These are phyloP conservation scores for Millerozyma miso DNA, from an alignment of 805 yeast species.

Conservation along the genomic window DNA sequence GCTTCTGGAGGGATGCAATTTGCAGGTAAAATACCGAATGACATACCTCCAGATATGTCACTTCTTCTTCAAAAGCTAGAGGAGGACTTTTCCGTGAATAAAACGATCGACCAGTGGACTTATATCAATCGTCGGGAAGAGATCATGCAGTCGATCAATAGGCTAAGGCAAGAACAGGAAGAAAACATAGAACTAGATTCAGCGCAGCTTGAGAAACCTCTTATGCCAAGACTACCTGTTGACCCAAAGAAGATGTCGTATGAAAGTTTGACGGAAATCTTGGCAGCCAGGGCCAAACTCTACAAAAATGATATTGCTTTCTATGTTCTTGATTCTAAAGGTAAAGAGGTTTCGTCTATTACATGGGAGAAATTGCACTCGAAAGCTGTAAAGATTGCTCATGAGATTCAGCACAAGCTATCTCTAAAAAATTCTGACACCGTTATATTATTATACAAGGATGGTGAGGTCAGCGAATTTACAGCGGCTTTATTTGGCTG, in stretches of 20 bases:
- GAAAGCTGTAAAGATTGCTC: slow-evolving; percentile 84
- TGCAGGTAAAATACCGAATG: slow-evolving; percentile 19
- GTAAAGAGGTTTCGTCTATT: slow-evolving; percentile 71
- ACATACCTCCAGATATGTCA: slow-evolving; percentile 44
- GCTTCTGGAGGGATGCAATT: slow-evolving; percentile 12
- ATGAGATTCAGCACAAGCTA: slow-evolving; percentile 68
- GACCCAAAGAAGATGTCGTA: slow-evolving; percentile 8
- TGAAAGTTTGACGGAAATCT: slow-evolving; percentile 61
- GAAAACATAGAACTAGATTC: slow-evolving; percentile 24
- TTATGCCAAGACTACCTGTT: slow-evolving; percentile 52
- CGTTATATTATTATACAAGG: slow-evolving; percentile 79
- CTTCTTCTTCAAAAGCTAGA: slow-evolving; percentile 38
- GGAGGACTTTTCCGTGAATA: slow-evolving; percentile 37
- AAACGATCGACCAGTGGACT: slow-evolving; percentile 44
- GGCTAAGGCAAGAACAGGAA: slow-evolving; percentile 30
- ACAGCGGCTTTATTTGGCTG: slow-evolving; percentile 86
- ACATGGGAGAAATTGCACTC: slow-evolving; percentile 87
- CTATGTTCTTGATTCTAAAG: slow-evolving; percentile 66
- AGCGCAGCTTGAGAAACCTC: slow-evolving; percentile 49
- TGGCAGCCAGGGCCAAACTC: slow-evolving; percentile 66
- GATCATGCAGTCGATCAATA: slow-evolving; percentile 34
- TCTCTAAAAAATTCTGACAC: slow-evolving; percentile 77
- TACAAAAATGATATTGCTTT: slow-evolving; percentile 67
- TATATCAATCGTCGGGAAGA: slow-evolving; percentile 43
- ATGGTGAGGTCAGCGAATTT: slow-evolving; percentile 80